Evolutionary conservation across 2,329 filamentous ascomycete species (phyloP).

Genomic region (Diaporthe citri): DNA sequence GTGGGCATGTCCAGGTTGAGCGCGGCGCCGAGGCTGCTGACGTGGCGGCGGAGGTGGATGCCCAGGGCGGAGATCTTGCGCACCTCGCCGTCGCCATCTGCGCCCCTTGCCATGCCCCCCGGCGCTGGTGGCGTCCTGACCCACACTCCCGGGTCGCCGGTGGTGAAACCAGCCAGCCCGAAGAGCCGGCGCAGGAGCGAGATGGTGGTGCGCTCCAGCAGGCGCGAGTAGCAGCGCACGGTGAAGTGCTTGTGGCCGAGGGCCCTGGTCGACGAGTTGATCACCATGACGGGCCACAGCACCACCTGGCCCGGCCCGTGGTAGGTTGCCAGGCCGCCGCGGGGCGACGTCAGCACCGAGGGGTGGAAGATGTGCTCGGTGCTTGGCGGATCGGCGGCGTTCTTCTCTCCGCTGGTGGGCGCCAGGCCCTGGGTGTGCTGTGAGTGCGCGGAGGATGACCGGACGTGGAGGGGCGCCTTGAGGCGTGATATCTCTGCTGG

Average conservation of each 20-base stretch:
- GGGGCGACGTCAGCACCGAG: slow-evolving; percentile 77
- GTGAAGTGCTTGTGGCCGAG: slow-evolving; percentile 65
- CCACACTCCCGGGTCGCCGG: slow-evolving; percentile 90
- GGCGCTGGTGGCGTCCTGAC: slow-evolving; percentile 52
- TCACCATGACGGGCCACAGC: slow-evolving; percentile 91
- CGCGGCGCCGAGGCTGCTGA: slow-evolving; percentile 87
- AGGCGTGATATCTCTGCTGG: slow-evolving; percentile 60
- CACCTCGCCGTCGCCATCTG: slow-evolving; percentile 45
- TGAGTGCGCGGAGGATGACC: slow-evolving; percentile 39
- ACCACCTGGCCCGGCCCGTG: slow-evolving; percentile 95
- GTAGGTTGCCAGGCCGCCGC: slow-evolving; percentile 93
- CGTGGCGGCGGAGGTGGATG: slow-evolving; percentile 87
- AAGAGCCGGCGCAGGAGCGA: slow-evolving; percentile 69
- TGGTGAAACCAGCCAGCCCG: slow-evolving; percentile 72
- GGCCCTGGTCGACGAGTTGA: slow-evolving; percentile 64
- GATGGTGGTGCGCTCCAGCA: slow-evolving; percentile 83
- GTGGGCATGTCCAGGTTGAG: slow-evolving; percentile 79
- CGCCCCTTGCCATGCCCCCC: slow-evolving; percentile 1
- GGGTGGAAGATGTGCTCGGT: slow-evolving; percentile 59
- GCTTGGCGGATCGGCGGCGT: slow-evolving; percentile 44
- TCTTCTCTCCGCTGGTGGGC: slow-evolving; percentile 37
- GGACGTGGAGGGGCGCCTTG: slow-evolving; percentile 54
- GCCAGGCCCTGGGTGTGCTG: neutral
- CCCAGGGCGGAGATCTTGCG: slow-evolving; percentile 91
- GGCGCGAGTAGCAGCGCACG: slow-evolving; percentile 80